These are phyloP conservation scores for Hymenoscyphus infarciens DNA, from an alignment of 2,329 filamentous ascomycete species.

Conservation along the genomic window DNA sequence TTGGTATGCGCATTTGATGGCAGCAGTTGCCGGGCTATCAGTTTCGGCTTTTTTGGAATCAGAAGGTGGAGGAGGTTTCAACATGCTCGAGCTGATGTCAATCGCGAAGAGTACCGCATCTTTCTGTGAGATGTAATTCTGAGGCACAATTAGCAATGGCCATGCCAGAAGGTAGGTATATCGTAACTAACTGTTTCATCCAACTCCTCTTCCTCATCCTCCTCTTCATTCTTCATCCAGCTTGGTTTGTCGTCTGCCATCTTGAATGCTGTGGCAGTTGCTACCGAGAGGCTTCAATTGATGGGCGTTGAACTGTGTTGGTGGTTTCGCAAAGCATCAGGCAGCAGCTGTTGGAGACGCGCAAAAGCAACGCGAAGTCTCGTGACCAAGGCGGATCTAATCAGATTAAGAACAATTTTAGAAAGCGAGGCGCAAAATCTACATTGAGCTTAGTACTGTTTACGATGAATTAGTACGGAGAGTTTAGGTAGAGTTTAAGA, in stretches of 20 bases:
- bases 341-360: not conserved
- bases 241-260: slow-evolving; percentile 26
- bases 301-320: not conserved
- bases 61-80: slow-evolving; percentile 59
- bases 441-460: too few species aligned
- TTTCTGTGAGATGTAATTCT: slow-evolving; percentile 89
- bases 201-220: slow-evolving; percentile 66
- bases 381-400: not conserved
- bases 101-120: slow-evolving; percentile 99
- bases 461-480: too few species aligned
- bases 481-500: too few species aligned
- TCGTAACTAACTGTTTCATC: slow-evolving; percentile 54
- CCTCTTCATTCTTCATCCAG: slow-evolving; percentile 47
- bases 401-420: not conserved
- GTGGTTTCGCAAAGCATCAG: not conserved
- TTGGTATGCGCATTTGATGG: slow-evolving; percentile 89
- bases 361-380: not conserved
- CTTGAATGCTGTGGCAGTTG: not conserved
- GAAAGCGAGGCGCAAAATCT: too few species aligned
- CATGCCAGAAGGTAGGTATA: not conserved
- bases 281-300: not conserved
- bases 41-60: slow-evolving; percentile 72
- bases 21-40: slow-evolving; percentile 76
- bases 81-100: slow-evolving; percentile 85
- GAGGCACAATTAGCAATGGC: slow-evolving; percentile 14